A percentile compares a stretch with the other conserved stretches of the same genome.
Evolutionary conservation across 352 stramenopile species (phyloP).

Genomic region (Pythium dissotocum): DNA sequence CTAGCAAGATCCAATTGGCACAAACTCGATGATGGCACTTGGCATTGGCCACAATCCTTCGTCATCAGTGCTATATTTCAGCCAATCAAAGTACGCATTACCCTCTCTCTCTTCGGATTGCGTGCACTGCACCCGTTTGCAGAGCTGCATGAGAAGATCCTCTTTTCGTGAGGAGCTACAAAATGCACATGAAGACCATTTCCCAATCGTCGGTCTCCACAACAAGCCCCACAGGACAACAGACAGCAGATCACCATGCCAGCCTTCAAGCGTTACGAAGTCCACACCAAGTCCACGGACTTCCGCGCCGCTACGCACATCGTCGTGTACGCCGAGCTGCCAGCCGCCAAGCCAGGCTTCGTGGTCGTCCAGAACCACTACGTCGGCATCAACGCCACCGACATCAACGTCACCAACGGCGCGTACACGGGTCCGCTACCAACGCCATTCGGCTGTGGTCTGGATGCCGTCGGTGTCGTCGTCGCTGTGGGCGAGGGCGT

Average conservation of each 20-base stretch:
- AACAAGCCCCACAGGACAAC: not conserved
- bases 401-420: conserved; percentile 59
- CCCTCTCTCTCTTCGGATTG: not conserved
- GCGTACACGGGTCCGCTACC: conserved; percentile 38
- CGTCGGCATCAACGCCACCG: conserved; percentile 45
- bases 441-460: conserved; percentile 52
- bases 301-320: conserved; percentile 36
- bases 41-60: not conserved
- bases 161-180: not conserved
- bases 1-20: not conserved
- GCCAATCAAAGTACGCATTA: not conserved
- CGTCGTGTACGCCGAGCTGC: conserved; percentile 24
- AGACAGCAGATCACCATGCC: not conserved
- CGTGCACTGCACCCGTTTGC: not conserved
- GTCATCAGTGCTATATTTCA: not conserved
- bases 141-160: not conserved
- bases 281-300: conserved; percentile 34
- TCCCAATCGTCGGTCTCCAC: not conserved
- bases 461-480: conserved; percentile 47
- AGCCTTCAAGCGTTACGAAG: conserved; percentile 12
- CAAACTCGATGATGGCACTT: not conserved
- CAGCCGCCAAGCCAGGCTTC: conserved; percentile 27
- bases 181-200: not conserved
- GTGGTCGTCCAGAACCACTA: conserved; percentile 51
- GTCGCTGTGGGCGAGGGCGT: conserved; percentile 33